phyloP scores from a whole-genome alignment of 768 basidiomycete species.

The Mycena latifolia region DNA sequence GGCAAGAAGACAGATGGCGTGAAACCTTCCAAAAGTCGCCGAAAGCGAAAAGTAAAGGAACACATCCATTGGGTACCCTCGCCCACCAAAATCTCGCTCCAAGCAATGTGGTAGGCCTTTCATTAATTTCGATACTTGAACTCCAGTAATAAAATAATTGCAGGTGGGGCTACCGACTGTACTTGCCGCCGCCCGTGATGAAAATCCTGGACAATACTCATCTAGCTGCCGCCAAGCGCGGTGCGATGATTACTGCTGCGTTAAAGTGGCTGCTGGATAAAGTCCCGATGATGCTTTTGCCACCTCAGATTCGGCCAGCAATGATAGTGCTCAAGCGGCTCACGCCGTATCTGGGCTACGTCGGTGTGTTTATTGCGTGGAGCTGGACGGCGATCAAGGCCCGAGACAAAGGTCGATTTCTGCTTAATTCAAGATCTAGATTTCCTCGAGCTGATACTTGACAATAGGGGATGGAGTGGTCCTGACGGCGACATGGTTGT shows the following conservation, averaged over 20 bases:
- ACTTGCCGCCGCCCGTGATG: conserved; percentile 82
- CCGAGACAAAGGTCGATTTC: conserved; percentile 71
- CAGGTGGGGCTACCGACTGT: conserved; percentile 70
- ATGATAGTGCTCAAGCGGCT: conserved; percentile 71
- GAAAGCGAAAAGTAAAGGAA: conserved; percentile 43
- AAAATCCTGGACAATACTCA: conserved; percentile 70
- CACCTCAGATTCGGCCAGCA: conserved; percentile 69
- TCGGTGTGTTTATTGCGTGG: conserved; percentile 85
- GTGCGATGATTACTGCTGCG: conserved; percentile 80
- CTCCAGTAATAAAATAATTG: background rate
- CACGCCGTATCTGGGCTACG: conserved; percentile 75
- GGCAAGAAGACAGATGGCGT: conserved; percentile 14
- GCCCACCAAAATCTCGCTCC: conserved; percentile 76
- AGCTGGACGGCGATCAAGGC: conserved; percentile 77
- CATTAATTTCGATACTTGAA: background rate
- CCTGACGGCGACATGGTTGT: conserved; percentile 85
- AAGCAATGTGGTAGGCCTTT: conserved; percentile 79
- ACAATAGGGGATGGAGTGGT: conserved; percentile 80
- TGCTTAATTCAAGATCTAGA: conserved; percentile 11
- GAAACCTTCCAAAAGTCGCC: conserved; percentile 36
- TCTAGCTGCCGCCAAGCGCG: conserved; percentile 78
- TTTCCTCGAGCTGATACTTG: background rate
- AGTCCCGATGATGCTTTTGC: conserved; percentile 71
- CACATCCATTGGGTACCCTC: conserved; percentile 78
- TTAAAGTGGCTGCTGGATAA: conserved; percentile 78